These are phyloP conservation scores for Trichopus zeylanicus DNA, from an alignment of 116 monocot species.

Conservation along the genomic window DNA sequence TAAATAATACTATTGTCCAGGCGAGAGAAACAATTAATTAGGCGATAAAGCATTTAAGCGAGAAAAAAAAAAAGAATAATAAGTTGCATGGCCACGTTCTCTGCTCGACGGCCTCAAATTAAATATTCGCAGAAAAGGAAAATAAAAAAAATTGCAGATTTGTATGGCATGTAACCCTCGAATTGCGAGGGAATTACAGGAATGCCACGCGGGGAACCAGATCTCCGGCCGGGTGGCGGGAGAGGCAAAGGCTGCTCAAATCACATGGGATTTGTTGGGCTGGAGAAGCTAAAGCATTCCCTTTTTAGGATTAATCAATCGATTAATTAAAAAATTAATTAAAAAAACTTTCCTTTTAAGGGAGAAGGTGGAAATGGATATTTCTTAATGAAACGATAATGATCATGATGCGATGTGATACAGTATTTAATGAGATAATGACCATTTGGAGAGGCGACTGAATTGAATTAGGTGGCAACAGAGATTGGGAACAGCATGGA, in stretches of 20 bases:
- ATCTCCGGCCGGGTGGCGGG: not conserved
- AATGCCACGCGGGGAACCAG: not conserved
- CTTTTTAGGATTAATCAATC: not conserved
- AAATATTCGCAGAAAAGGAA: too few species aligned
- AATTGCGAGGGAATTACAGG: not conserved
- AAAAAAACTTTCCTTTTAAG: not conserved
- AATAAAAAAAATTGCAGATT: not conserved
- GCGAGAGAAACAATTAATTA: not conserved
- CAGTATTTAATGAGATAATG: too few species aligned
- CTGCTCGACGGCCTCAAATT: not conserved
- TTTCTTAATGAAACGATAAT: not conserved
- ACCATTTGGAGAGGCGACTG: too few species aligned
- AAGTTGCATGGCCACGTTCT: not conserved
- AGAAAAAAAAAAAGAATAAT: not conserved
- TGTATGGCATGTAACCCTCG: not conserved
- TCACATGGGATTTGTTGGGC: slow-evolving; percentile 7
- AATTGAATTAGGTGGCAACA: too few species aligned
- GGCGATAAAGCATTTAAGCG: not conserved
- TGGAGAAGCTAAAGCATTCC: not conserved
- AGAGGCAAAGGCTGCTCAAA: slow-evolving; percentile 1
- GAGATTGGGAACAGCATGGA: too few species aligned
- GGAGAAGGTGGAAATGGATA: not conserved
- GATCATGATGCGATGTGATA: not conserved
- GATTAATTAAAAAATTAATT: not conserved
- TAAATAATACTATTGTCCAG: too few species aligned